phyloP scores from a whole-genome alignment of 495 filamentous ascomycete species.

The Chaetomium cochliodes region DNA sequence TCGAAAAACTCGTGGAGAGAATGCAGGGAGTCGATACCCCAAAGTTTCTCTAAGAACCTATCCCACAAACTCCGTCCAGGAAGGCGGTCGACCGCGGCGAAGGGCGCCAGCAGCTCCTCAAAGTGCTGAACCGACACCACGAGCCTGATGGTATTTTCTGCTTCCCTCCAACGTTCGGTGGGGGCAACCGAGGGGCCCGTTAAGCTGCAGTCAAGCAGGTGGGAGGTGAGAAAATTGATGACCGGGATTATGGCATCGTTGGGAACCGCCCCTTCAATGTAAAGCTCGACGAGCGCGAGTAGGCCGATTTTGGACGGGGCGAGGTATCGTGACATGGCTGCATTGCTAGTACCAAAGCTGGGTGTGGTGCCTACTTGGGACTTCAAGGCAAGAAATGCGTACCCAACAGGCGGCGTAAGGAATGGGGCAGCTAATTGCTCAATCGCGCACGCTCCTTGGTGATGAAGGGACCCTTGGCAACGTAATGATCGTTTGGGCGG shows the following conservation, averaged over 20 bases:
- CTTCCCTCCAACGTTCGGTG: constrained; percentile 40
- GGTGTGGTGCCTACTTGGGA: neutral
- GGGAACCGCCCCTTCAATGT: constrained; percentile 72
- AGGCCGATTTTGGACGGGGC: constrained; percentile 84
- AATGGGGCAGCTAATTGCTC: neutral
- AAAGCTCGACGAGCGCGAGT: constrained; percentile 75
- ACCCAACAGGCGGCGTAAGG: neutral
- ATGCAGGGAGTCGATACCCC: constrained; percentile 79
- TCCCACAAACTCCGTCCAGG: constrained; percentile 85
- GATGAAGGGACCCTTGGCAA: neutral
- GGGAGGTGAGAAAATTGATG: constrained; percentile 77
- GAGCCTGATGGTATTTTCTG: constrained; percentile 48
- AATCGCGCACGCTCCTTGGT: neutral
- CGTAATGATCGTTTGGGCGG: neutral
- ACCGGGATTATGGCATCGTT: constrained; percentile 74
- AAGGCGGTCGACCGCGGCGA: constrained; percentile 57
- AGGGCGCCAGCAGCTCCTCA: constrained; percentile 58
- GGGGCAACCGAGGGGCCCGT: constrained; percentile 15
- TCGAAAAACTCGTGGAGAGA: constrained; percentile 72
- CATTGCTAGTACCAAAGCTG: neutral
- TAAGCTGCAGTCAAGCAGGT: constrained; percentile 56
- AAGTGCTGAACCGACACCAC: constrained; percentile 64
- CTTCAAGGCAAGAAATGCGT: neutral
- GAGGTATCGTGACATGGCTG: constrained; percentile 70
- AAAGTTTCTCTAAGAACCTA: constrained; percentile 76